Evolutionary conservation across 192 early-diverging fungal genomes (phyloP).

Genomic region (Umbelopsis vinacea): DNA sequence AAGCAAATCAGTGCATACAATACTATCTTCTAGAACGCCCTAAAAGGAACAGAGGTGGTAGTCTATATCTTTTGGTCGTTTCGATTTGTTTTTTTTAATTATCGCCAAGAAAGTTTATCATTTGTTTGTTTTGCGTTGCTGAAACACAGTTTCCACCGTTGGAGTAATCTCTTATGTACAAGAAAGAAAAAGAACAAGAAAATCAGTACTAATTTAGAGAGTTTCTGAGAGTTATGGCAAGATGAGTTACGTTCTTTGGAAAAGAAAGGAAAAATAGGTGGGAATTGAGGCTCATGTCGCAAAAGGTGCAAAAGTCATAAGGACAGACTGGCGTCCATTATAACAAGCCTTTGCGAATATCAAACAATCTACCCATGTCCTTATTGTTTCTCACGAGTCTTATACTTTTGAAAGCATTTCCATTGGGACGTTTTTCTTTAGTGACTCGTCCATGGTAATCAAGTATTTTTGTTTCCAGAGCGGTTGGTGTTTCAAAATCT

Average conservation of each 20-base stretch:
- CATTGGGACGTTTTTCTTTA: constrained; percentile 49
- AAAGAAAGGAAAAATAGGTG: not conserved
- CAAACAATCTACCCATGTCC: constrained; percentile 45
- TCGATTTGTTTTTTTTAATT: no score
- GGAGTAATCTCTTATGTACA: no score
- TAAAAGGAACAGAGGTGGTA: no score
- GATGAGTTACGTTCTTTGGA: not conserved
- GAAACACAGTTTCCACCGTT: no score
- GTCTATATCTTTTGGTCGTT: no score
- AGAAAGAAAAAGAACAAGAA: no score
- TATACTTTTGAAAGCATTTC: constrained; percentile 52
- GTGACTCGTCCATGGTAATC: constrained; percentile 46
- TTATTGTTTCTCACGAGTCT: constrained; percentile 36
- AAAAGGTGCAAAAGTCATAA: not conserved
- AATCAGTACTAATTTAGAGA: no score
- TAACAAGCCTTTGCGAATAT: constrained; percentile 39
- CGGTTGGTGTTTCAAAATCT: constrained; percentile 50
- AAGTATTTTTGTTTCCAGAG: constrained; percentile 47
- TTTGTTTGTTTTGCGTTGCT: no score
- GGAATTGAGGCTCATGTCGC: not conserved
- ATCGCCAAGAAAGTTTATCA: no score
- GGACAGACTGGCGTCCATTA: not conserved
- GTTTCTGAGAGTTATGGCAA: no score
- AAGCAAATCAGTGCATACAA: no score
- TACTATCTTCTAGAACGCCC: no score